phyloP scores from a whole-genome alignment of 176 grass and related monocot genomes.

The Ampelocalamus luodianensis region DNA sequence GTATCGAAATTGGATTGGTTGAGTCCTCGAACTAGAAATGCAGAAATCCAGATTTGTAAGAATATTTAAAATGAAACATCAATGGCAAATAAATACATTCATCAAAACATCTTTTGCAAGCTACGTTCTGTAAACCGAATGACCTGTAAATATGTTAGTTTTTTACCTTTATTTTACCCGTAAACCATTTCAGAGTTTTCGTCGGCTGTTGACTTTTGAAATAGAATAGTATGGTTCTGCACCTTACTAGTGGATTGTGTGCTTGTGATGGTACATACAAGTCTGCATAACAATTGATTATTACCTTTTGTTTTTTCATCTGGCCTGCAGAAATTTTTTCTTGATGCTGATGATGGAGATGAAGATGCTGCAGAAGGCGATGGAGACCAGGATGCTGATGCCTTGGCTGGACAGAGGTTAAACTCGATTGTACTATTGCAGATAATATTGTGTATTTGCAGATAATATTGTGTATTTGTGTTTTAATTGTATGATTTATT shows the following conservation, averaged over 20 bases:
- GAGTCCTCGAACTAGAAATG: background rate
- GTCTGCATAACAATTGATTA: background rate
- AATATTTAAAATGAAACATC: background rate
- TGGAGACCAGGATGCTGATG: slow-evolving; percentile 44
- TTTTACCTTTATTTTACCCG: background rate
- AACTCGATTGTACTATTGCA: background rate
- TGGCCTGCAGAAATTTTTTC: slow-evolving; percentile 84
- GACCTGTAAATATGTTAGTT: background rate
- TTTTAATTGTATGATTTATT: slow-evolving; percentile 24
- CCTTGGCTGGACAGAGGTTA: slow-evolving; percentile 56
- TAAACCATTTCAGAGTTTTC: background rate
- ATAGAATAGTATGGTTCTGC: background rate
- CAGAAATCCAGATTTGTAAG: background rate
- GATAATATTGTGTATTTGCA: slow-evolving; percentile 9
- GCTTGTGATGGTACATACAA: background rate
- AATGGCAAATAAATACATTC: background rate
- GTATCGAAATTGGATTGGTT: background rate
- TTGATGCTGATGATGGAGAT: slow-evolving; percentile 80
- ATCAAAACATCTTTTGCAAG: background rate
- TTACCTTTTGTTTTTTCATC: slow-evolving; percentile 11
- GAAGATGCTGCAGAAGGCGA: slow-evolving; percentile 59
- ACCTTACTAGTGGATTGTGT: background rate
- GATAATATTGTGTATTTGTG: background rate
- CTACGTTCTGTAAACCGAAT: background rate
- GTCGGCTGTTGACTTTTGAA: background rate